Conservation (phyloP, 768 basidiomycete species). For the Russula olivacea region DNA sequence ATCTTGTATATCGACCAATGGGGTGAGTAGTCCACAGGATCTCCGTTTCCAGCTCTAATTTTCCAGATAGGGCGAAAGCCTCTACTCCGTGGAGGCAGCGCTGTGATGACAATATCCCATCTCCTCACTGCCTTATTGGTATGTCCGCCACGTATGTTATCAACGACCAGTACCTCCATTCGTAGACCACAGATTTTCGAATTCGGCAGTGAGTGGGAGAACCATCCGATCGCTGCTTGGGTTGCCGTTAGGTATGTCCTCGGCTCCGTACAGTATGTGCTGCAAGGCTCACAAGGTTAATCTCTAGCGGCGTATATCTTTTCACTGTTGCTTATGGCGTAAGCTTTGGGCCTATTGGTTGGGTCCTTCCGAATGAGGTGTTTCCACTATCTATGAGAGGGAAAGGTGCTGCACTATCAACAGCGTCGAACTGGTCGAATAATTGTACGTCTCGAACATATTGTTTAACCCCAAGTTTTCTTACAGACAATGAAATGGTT, state of each 20-base stretch:
- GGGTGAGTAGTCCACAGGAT: slow-evolving; percentile 32
- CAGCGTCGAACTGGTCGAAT: slow-evolving; percentile 82
- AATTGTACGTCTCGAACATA: slow-evolving; percentile 44
- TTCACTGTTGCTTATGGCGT: slow-evolving; percentile 76
- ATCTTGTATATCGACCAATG: slow-evolving; percentile 64
- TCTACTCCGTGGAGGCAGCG: slow-evolving; percentile 58
- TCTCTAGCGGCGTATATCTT: slow-evolving; percentile 47
- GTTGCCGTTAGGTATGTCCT: slow-evolving; percentile 53
- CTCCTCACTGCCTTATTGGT: slow-evolving; percentile 60
- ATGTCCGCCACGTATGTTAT: slow-evolving; percentile 15
- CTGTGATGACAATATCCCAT: slow-evolving; percentile 60
- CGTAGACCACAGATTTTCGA: slow-evolving; percentile 36
- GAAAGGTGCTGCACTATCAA: slow-evolving; percentile 77
- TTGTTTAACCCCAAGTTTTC: neutral
- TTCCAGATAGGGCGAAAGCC: slow-evolving; percentile 51
- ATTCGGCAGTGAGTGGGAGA: slow-evolving; percentile 52
- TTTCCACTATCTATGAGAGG: slow-evolving; percentile 75
- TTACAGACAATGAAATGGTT: neutral
- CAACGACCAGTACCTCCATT: neutral
- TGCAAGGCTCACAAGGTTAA: neutral
- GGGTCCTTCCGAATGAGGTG: slow-evolving; percentile 81
- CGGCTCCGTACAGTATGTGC: neutral
- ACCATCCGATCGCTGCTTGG: slow-evolving; percentile 58
- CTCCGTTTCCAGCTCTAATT: neutral
- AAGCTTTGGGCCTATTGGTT: slow-evolving; percentile 74